phyloP scores from a whole-genome alignment of 306 rosid genomes.

The Sicyos baderoa region DNA sequence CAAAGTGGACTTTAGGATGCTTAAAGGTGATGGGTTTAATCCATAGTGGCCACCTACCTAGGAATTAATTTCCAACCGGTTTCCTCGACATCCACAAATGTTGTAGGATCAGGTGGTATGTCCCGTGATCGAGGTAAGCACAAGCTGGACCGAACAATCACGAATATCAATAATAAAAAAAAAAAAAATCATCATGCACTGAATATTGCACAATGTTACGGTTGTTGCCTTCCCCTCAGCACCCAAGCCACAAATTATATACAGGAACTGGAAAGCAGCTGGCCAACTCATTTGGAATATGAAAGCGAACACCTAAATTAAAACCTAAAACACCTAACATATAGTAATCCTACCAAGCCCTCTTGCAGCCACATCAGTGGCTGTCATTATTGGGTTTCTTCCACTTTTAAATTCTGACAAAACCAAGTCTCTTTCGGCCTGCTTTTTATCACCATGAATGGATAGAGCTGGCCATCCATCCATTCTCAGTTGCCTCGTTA shows the following conservation, averaged over 20 bases:
- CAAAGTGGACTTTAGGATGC: no score
- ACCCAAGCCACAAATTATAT: constrained; percentile 91
- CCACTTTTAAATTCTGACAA: constrained; percentile 97
- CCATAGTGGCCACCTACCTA: no score
- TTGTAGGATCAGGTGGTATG: no score
- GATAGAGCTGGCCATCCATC: constrained; percentile 99
- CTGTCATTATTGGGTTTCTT: constrained; percentile 94
- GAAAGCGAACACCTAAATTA: constrained; percentile 33
- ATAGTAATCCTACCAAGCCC: constrained; percentile 99
- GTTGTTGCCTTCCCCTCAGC: constrained; percentile 26
- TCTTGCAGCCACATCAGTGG: constrained; percentile 99
- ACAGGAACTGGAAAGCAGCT: constrained; percentile 93
- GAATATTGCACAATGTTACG: constrained; percentile 33
- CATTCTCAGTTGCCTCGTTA: constrained; percentile 84
- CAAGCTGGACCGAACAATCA: no score
- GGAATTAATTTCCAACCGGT: no score
- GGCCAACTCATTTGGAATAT: constrained; percentile 63
- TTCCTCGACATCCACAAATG: no score
- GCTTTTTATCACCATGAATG: constrained; percentile 96
- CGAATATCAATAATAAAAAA: no score
- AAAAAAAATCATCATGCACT: constrained; percentile 27
- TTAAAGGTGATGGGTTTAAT: no score
- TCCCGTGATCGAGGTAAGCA: no score
- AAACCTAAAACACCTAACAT: constrained; percentile 58
- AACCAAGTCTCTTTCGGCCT: constrained; percentile 96